A percentile compares a stretch with the other conserved stretches of the same genome.
phyloP scores from a whole-genome alignment of 2,329 filamentous ascomycete genomes.

The Blastomyces gilchristii region DNA sequence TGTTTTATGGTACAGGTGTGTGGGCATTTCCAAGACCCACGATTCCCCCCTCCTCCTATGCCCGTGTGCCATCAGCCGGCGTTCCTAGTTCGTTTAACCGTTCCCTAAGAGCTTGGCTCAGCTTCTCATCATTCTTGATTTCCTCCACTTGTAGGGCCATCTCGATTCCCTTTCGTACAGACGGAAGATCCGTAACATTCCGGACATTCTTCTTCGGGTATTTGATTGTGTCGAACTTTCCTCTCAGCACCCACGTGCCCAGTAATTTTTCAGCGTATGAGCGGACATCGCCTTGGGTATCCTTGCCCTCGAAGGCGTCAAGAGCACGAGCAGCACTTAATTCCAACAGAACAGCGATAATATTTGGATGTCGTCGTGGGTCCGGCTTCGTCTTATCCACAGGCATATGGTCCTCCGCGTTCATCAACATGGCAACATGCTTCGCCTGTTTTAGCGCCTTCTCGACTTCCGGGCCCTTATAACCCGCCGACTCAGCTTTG shows the following conservation, averaged over 20 bases:
- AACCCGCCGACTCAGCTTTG: slow-evolving; percentile 26
- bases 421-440: slow-evolving; percentile 28
- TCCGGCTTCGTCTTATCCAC: slow-evolving; percentile 20
- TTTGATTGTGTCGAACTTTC: slow-evolving; percentile 19
- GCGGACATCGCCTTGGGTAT: slow-evolving; percentile 33
- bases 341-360: slow-evolving; percentile 36
- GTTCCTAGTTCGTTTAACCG: slow-evolving; percentile 39
- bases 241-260: slow-evolving; percentile 23
- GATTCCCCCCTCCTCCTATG: not conserved
- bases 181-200: slow-evolving; percentile 20
- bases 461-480: slow-evolving; percentile 24
- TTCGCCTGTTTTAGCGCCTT: slow-evolving; percentile 27
- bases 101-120: slow-evolving; percentile 20
- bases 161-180: slow-evolving; percentile 35
- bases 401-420: slow-evolving; percentile 25
- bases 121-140: slow-evolving; percentile 19
- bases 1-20: slow-evolving; percentile 12
- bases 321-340: slow-evolving; percentile 36
- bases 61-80: slow-evolving; percentile 39
- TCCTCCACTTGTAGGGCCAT: slow-evolving; percentile 29
- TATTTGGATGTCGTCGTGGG: slow-evolving; percentile 31
- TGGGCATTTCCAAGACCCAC: not conserved
- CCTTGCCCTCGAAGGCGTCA: slow-evolving; percentile 29
- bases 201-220: not conserved
- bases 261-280: slow-evolving; percentile 32